Conservation (phyloP, 2,329 filamentous ascomycete species). For the Capronia coronata region DNA sequence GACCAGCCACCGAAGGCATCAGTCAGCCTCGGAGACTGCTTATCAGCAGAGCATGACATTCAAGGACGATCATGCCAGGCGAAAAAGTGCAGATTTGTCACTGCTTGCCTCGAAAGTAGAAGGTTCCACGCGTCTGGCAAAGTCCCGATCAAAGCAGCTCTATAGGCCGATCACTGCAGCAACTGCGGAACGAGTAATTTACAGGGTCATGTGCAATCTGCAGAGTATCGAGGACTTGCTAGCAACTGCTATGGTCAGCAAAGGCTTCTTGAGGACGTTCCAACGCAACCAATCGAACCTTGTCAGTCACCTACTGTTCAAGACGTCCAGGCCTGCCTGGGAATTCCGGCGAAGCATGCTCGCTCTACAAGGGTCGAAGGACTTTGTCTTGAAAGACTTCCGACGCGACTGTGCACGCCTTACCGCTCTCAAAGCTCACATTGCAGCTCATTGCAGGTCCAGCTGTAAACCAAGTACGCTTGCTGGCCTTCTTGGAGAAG, state of each 20-base stretch:
- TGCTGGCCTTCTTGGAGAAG: slow-evolving; percentile 46
- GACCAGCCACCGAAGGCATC: slow-evolving; percentile 8
- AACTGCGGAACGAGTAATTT: slow-evolving; percentile 24
- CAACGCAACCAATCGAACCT: slow-evolving; percentile 24
- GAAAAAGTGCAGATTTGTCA: slow-evolving; percentile 10
- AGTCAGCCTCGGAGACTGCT: slow-evolving; percentile 13
- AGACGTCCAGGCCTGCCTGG: slow-evolving; percentile 26
- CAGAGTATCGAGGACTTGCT: slow-evolving; percentile 20
- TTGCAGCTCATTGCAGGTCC: slow-evolving; percentile 50
- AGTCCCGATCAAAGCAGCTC: neutral
- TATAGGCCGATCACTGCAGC: slow-evolving; percentile 20
- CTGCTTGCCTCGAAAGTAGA: neutral
- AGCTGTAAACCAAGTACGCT: slow-evolving; percentile 54
- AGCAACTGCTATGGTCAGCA: slow-evolving; percentile 25
- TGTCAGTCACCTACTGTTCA: slow-evolving; percentile 24
- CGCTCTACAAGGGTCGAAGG: slow-evolving; percentile 15
- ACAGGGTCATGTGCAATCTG: slow-evolving; percentile 24
- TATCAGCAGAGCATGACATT: neutral
- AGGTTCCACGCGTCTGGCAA: neutral
- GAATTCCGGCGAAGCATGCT: slow-evolving; percentile 24
- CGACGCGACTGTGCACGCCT: slow-evolving; percentile 47
- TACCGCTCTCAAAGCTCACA: slow-evolving; percentile 49
- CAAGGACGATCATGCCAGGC: slow-evolving; percentile 1
- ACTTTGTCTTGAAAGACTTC: slow-evolving; percentile 24
- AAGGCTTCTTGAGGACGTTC: slow-evolving; percentile 26